A percentile compares a stretch with the other conserved stretches of the same genome.
These are phyloP conservation scores for Fusarium piperis DNA, from an alignment of 2,329 filamentous ascomycete species.

Conservation along the genomic window DNA sequence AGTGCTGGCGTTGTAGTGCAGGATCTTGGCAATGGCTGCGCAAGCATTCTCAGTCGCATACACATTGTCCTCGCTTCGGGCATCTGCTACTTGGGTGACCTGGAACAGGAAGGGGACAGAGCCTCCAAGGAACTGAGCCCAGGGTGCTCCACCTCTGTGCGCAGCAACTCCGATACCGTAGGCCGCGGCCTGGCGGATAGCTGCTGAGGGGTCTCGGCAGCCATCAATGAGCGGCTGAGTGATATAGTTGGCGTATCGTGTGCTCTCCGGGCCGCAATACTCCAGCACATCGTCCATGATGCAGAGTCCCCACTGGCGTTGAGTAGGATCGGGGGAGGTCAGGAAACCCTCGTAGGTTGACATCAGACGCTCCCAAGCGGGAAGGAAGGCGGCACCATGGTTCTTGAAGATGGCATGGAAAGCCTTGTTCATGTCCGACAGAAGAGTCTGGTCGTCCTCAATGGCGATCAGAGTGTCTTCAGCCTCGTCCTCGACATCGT, in stretches of 20 bases:
- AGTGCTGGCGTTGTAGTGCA: slow-evolving; percentile 85
- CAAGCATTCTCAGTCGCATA: slow-evolving; percentile 98
- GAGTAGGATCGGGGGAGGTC: slow-evolving; percentile 82
- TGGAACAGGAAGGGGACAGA: slow-evolving; percentile 86
- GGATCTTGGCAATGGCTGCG: slow-evolving; percentile 94
- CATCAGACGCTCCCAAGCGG: slow-evolving; percentile 86
- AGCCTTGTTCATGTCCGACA: slow-evolving; percentile 99
- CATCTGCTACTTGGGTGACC: slow-evolving; percentile 81
- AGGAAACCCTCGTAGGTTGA: slow-evolving; percentile 88
- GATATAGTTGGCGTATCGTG: slow-evolving; percentile 86
- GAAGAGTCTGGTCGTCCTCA: slow-evolving; percentile 94
- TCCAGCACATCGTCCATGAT: slow-evolving; percentile 98
- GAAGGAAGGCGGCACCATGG: slow-evolving; percentile 85
- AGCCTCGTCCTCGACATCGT: slow-evolving; percentile 89
- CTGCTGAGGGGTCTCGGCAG: slow-evolving; percentile 84
- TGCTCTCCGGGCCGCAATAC: slow-evolving; percentile 91
- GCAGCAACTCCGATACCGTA: slow-evolving; percentile 97
- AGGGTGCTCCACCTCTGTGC: slow-evolving; percentile 86
- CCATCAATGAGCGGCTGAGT: slow-evolving; percentile 87
- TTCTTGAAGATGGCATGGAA: slow-evolving; percentile 99
- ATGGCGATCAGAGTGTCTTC: slow-evolving; percentile 91
- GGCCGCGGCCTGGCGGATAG: slow-evolving; percentile 93
- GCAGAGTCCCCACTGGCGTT: slow-evolving; percentile 98
- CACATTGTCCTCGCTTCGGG: slow-evolving; percentile 90
- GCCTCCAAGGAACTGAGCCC: slow-evolving; percentile 86